A percentile compares a stretch with the other conserved stretches of the same genome.
Conservation (phyloP, 257 asterid genomes). For the Nicotiana obtusifolia region DNA sequence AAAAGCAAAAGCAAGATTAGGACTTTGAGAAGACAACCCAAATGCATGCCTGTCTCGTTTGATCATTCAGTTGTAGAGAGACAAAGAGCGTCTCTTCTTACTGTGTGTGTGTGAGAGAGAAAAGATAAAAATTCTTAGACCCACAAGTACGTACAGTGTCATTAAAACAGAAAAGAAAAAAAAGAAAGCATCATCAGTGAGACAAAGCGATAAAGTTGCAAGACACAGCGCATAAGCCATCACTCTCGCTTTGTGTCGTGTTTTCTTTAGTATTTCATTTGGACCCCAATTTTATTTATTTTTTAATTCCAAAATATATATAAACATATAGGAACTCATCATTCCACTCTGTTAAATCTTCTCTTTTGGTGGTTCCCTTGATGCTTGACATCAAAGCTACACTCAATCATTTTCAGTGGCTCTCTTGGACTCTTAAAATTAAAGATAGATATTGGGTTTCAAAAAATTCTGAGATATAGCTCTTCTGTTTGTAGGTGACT, state of each 20-base stretch:
- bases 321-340: slow-evolving; percentile 21
- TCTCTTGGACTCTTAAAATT: slow-evolving; percentile 24
- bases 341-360: slow-evolving; percentile 59
- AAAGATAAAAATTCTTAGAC: background rate
- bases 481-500: slow-evolving; percentile 29
- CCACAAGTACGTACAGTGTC: slow-evolving; percentile 16
- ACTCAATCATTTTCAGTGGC: slow-evolving; percentile 49
- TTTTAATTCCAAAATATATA: background rate
- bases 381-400: slow-evolving; percentile 78
- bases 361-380: slow-evolving; percentile 66
- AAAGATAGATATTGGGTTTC: slow-evolving; percentile 16
- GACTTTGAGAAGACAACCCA: slow-evolving; percentile 26
- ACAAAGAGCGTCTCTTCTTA: background rate
- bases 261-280: slow-evolving; percentile 15
- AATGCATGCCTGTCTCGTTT: slow-evolving; percentile 57
- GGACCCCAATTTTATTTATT: slow-evolving; percentile 24
- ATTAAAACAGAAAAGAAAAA: slow-evolving; percentile 23
- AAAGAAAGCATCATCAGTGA: background rate
- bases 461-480: slow-evolving; percentile 34
- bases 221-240: slow-evolving; percentile 23
- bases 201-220: slow-evolving; percentile 25
- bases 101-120: slow-evolving; percentile 1
- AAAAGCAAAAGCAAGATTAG: slow-evolving; percentile 25
- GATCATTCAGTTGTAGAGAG: slow-evolving; percentile 16
- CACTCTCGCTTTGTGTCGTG: background rate